Base-by-base conservation (phyloP, 805 yeast genomes). In the Candida anglica region DNA sequence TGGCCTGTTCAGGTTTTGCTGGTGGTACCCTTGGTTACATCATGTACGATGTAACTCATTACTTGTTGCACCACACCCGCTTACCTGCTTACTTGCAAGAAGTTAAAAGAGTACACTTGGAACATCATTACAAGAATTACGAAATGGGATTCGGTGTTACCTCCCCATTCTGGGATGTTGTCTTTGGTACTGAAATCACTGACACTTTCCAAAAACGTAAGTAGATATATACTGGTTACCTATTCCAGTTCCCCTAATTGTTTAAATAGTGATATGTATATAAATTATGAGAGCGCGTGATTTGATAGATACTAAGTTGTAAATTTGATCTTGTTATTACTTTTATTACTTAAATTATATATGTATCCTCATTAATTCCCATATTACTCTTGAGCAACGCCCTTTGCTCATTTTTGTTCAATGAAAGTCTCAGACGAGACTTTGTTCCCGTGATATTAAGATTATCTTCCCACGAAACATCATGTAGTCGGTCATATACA, bases 141-240 rank as follows among this genome's bases (percentile, higher is more conserved):
- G 95, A 94, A 62, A 66, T 89, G 48, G 99, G 98, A 1, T 93
- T 89, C 48, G 99, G 99, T 47, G 98, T 93, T 42, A 87, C 98
- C 19, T 75, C 88, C 41, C 79, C 77, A 63, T 86, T 86, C 63
- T 93, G 98, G 98, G 98, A 93, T 60, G 73, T 64, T 18, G 86
- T 93, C 8, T 93, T 93, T 58, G 86, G 84, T 38, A 91, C 98
- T 26, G 81, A 79, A 44, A 68, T 87, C 50, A 71, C 74, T 28
- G 66, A 66, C 15, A 70, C 77, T 28, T 69, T 52, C 42, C 58
- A 71, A 50, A 75, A 70, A 58, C 58, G 58, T 41, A 49, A 42
- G 14, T 61, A 44, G 33, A 19, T n/a, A n/a, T n/a, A n/a, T n/a
- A n/a, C n/a, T n/a, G n/a, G n/a, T n/a, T n/a, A n/a, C n/a, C n/a